Evolutionary conservation across 2,329 filamentous ascomycete genomes (phyloP).

Genomic region (Rhexocercosporidium sp.): DNA sequence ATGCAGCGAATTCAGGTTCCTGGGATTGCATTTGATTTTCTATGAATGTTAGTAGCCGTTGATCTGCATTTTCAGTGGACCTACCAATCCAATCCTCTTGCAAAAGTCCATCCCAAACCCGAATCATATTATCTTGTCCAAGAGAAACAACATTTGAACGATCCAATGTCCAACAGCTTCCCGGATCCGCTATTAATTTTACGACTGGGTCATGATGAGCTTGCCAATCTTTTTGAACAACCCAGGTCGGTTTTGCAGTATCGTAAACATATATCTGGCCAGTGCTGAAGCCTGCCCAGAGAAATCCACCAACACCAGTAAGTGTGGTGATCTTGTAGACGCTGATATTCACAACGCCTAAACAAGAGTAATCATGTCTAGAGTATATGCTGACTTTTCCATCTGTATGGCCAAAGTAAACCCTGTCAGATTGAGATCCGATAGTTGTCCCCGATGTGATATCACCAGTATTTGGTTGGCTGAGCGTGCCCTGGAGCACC

Average conservation of each 20-base stretch:
- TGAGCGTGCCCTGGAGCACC: slow-evolving; percentile 72
- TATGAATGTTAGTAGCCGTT: slow-evolving; percentile 34
- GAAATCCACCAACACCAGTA: slow-evolving; percentile 76
- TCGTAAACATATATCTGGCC: slow-evolving; percentile 96
- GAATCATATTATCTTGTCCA: slow-evolving; percentile 83
- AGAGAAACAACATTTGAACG: slow-evolving; percentile 84
- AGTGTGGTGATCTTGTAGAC: slow-evolving; percentile 94
- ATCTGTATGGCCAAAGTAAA: slow-evolving; percentile 91
- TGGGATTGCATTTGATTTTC: slow-evolving; percentile 85
- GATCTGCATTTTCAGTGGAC: slow-evolving; percentile 28
- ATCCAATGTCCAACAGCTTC: slow-evolving; percentile 84
- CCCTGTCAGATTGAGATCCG: slow-evolving; percentile 74
- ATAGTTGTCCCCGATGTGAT: slow-evolving; percentile 83
- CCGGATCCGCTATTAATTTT: slow-evolving; percentile 76
- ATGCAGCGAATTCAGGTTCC: slow-evolving; percentile 83
- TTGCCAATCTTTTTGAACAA: slow-evolving; percentile 91
- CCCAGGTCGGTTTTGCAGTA: slow-evolving; percentile 81
- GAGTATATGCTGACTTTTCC: slow-evolving; percentile 97
- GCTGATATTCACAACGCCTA: slow-evolving; percentile 84
- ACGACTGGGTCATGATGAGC: slow-evolving; percentile 85
- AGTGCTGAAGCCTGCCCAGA: slow-evolving; percentile 96
- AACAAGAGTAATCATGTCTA: slow-evolving; percentile 71
- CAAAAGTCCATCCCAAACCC: slow-evolving; percentile 89
- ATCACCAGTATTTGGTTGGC: slow-evolving; percentile 77
- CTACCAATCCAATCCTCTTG: slow-evolving; percentile 89